Evolutionary conservation across 2,329 filamentous ascomycete species (phyloP).

Genomic region (Graphilbum ipis-grandicollis): DNA sequence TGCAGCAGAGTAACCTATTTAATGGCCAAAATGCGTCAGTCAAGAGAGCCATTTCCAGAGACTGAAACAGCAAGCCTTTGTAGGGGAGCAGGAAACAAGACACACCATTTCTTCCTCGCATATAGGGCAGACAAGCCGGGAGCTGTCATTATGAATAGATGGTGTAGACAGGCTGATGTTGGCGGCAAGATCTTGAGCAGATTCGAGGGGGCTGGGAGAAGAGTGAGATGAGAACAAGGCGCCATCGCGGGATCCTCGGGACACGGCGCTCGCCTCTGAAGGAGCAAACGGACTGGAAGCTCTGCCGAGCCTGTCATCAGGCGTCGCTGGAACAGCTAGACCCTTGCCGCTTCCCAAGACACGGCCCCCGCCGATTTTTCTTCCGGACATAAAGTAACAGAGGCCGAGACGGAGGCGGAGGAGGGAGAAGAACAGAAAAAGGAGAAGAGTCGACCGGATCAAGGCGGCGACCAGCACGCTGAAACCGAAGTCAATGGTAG

Average conservation of each 20-base stretch:
- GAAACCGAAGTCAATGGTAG: too few species aligned
- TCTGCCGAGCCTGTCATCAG: constrained; percentile 21
- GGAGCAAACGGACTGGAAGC: constrained; percentile 34
- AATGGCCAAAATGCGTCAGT: background rate
- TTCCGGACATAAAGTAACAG: constrained; percentile 44
- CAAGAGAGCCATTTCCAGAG: background rate
- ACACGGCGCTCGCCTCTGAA: constrained; percentile 53
- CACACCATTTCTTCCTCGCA: constrained; percentile 93
- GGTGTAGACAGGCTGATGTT: constrained; percentile 52
- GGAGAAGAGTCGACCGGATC: too few species aligned
- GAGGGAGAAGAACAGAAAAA: background rate
- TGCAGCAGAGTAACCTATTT: constrained; percentile 73
- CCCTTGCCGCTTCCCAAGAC: constrained; percentile 76
- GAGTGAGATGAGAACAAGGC: constrained; percentile 35
- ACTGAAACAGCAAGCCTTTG: background rate
- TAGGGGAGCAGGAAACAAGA: too few species aligned
- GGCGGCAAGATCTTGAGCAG: constrained; percentile 62
- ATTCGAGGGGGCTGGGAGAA: constrained; percentile 45
- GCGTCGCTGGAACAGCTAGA: constrained; percentile 42
- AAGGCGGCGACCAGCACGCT: too few species aligned
- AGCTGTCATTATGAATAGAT: constrained; percentile 37
- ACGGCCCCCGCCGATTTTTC: constrained; percentile 82
- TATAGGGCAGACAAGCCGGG: constrained; percentile 81
- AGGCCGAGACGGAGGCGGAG: background rate
- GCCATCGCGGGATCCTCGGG: constrained; percentile 49